These are phyloP conservation scores for Phyllosticta ampelicida DNA, from an alignment of 2,329 filamentous ascomycete genomes.

Conservation along the genomic window DNA sequence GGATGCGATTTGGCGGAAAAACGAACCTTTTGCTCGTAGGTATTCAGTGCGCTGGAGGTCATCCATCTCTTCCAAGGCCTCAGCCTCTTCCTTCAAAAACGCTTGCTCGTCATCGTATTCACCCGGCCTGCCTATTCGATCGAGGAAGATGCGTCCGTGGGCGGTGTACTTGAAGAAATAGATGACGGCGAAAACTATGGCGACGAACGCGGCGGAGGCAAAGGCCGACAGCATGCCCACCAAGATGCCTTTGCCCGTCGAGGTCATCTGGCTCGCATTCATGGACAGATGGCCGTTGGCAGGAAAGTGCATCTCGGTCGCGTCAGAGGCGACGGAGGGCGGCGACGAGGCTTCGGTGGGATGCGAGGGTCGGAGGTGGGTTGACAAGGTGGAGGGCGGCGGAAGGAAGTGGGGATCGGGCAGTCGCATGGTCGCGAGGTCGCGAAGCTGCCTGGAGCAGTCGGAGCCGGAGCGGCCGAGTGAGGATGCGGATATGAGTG, in stretches of 20 bases:
- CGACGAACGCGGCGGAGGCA: conserved; percentile 77
- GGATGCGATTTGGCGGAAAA: neutral
- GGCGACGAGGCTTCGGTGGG: conserved; percentile 20
- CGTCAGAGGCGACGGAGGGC: conserved; percentile 12
- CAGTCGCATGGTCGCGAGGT: conserved; percentile 22
- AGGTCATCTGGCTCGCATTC: conserved; percentile 27
- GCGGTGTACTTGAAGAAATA: conserved; percentile 91
- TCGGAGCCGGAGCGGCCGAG: neutral
- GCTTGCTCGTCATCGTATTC: conserved; percentile 98
- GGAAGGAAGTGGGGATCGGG: conserved; percentile 16
- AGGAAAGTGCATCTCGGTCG: conserved; percentile 13
- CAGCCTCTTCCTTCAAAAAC: conserved; percentile 85
- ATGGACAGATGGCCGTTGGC: neutral
- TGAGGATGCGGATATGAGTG: neutral
- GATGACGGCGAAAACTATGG: conserved; percentile 66
- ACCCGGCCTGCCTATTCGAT: conserved; percentile 83
- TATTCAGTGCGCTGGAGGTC: conserved; percentile 86
- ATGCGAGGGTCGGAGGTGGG: conserved; percentile 17
- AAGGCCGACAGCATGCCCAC: conserved; percentile 93
- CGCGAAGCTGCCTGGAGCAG: neutral
- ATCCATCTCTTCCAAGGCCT: conserved; percentile 91
- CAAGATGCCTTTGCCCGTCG: conserved; percentile 67
- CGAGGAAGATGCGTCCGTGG: conserved; percentile 80
- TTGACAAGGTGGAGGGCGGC: conserved; percentile 22
- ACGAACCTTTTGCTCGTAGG: conserved; percentile 78